Conservation (phyloP, 2,329 filamentous ascomycete genomes). For the Hypoxylon sp. region DNA sequence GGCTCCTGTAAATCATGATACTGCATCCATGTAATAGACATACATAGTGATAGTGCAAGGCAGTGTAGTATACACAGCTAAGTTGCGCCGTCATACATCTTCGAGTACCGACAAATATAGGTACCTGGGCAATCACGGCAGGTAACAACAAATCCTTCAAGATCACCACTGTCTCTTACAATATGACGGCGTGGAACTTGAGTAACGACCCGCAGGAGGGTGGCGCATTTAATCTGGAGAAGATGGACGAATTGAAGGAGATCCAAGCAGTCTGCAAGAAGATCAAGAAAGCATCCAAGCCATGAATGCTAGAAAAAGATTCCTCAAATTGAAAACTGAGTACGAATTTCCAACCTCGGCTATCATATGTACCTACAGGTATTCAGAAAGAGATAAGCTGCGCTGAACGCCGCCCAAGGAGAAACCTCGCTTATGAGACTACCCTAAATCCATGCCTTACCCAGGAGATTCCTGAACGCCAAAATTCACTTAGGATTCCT, state of each 20-base stretch:
- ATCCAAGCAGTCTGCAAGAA: slow-evolving; percentile 60
- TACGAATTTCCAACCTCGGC: slow-evolving; percentile 16
- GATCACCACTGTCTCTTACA: slow-evolving; percentile 61
- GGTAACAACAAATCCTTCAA: slow-evolving; percentile 55
- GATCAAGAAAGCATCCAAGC: slow-evolving; percentile 41
- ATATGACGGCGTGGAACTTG: slow-evolving; percentile 60
- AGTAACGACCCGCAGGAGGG: slow-evolving; percentile 59
- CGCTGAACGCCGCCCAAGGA: slow-evolving; percentile 19
- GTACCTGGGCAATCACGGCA: background rate
- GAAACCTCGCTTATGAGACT: slow-evolving; percentile 16
- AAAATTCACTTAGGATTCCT: slow-evolving; percentile 19
- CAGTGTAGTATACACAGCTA: background rate
- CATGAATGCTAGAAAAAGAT: background rate
- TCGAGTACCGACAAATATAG: background rate
- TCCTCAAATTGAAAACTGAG: background rate
- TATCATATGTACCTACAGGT: slow-evolving; percentile 9
- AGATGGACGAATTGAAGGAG: slow-evolving; percentile 56
- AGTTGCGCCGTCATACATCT: background rate
- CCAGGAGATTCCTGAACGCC: slow-evolving; percentile 26
- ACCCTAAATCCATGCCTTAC: slow-evolving; percentile 22
- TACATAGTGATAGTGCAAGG: background rate
- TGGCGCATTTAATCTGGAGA: slow-evolving; percentile 52
- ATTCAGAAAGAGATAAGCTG: slow-evolving; percentile 14
- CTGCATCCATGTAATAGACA: background rate
- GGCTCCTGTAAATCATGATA: background rate